Conservation (phyloP, 2,329 filamentous ascomycete species). For the Ceratocystis cacaofunesta region DNA sequence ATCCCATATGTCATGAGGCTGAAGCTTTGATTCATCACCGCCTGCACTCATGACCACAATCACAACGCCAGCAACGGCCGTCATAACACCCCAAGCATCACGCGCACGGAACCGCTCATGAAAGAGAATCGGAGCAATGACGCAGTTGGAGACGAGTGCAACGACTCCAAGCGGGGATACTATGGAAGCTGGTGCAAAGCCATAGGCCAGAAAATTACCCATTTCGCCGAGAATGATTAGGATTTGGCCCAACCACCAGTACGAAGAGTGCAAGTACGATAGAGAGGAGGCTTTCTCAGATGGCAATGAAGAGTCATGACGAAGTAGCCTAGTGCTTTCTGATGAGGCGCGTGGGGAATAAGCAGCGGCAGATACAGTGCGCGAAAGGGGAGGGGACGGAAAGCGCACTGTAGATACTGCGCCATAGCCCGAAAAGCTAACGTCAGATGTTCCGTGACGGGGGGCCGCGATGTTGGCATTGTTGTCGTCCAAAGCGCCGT, state of each 20-base stretch:
- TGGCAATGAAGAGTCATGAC: not conserved
- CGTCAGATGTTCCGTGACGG: not conserved
- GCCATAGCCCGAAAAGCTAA: constrained; percentile 9
- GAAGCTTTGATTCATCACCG: constrained; percentile 76
- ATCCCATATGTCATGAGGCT: constrained; percentile 77
- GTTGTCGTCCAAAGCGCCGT: not conserved
- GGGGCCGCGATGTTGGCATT: not conserved
- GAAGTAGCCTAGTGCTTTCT: constrained; percentile 15
- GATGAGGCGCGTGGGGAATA: constrained; percentile 1
- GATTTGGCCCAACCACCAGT: constrained; percentile 91
- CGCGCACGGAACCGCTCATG: constrained; percentile 75
- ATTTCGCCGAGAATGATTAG: constrained; percentile 87
- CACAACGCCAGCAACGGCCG: constrained; percentile 77
- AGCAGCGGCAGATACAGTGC: not conserved
- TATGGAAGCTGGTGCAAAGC: constrained; percentile 93
- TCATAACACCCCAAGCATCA: constrained; percentile 75
- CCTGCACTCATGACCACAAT: constrained; percentile 87
- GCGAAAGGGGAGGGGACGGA: not conserved
- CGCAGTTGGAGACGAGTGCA: constrained; percentile 86
- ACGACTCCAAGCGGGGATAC: constrained; percentile 96
- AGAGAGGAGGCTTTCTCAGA: constrained; percentile 31
- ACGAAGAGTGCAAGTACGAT: constrained; percentile 76
- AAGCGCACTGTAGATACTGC: constrained; percentile 6
- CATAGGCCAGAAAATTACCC: constrained; percentile 94
- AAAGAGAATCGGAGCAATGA: constrained; percentile 87